Evolutionary conservation across 106 monocot genomes (phyloP), one percentile per base, ranked within the genome.

Genomic region (Dioscorea dumetorum): DNA sequence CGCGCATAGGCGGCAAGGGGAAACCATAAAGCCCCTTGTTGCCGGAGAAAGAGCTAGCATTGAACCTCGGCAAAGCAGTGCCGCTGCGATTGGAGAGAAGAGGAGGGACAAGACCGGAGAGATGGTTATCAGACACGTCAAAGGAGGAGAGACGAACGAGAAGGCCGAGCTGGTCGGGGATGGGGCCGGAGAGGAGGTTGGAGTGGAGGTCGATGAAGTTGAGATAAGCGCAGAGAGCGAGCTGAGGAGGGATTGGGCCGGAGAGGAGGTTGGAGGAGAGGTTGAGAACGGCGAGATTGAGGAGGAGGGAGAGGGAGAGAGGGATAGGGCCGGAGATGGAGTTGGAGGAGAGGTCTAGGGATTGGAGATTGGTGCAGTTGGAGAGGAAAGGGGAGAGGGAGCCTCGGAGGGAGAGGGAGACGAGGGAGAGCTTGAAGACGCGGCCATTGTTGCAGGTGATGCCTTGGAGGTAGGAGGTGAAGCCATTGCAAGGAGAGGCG

Each of bases 361-460:
- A 57, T 61, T 85, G 84, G 71, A 85, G 84, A 61, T 79, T 79
- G 66, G 84, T 82, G 77, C 88, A 89, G 82, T 82, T 79, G 73
- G 84, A 73, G 66, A 89, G 66, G 71, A 24, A 74, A 13, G 82
- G 64, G 33, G 87, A 72, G 71, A 89, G 24, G 56, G 71, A 50
- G 54, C 88, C 84, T 7, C 49, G 12, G 63, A 89, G 81, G 58
- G 65, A 74, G 48, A 76, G 82, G 58, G 35, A 50, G 22, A 81
- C 58, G 33, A 88, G 81, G 57, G 74, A 69, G 33, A 88, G 88
- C 82, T 89, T 89, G 79, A 71, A 89, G 74, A 89, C 76, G 31
- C 88, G 72, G 65, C 82, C 84, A 74, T 89, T 89, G 88, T 84
- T 89, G 79, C 88, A 89, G 81, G 88, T 89, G 63, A 69, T 84